A percentile compares a stretch with the other conserved stretches of the same genome.
phyloP scores from a whole-genome alignment of 2,329 filamentous ascomycete species.

The Bertia moriformis region DNA sequence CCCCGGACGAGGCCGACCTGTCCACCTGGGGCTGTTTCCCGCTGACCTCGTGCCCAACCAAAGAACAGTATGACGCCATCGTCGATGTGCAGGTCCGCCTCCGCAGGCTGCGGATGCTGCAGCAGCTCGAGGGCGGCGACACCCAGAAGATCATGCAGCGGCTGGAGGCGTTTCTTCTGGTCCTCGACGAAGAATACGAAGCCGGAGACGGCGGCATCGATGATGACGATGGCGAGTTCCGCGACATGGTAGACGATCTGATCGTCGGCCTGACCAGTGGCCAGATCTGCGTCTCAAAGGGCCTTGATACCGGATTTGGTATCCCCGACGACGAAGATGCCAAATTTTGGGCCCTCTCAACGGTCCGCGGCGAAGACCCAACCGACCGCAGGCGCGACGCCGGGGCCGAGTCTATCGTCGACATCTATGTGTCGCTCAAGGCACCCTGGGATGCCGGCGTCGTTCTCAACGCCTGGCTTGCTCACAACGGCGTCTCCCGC shows the following conservation, averaged over 20 bases:
- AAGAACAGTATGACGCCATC: slow-evolving; percentile 13
- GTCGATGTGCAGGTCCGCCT: slow-evolving; percentile 15
- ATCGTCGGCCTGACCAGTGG: slow-evolving; percentile 11
- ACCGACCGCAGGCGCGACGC: too few species aligned
- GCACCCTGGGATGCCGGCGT: slow-evolving; percentile 14
- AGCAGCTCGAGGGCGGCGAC: slow-evolving; percentile 12
- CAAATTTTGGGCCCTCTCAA: slow-evolving; percentile 18
- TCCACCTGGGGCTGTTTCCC: slow-evolving; percentile 15
- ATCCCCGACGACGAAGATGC: slow-evolving; percentile 12
- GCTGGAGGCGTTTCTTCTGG: slow-evolving; percentile 6
- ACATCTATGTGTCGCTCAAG: slow-evolving; percentile 20
- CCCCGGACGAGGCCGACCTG: slow-evolving; percentile 11
- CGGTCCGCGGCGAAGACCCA: slow-evolving; percentile 5
- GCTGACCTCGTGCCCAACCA: slow-evolving; percentile 11
- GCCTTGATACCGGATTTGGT: slow-evolving; percentile 19
- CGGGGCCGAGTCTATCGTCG: too few species aligned
- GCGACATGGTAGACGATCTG: slow-evolving; percentile 10
- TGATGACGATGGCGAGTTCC: slow-evolving; percentile 6
- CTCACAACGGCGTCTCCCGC: slow-evolving; percentile 17
- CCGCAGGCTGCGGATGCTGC: slow-evolving; percentile 14
- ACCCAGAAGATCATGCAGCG: slow-evolving; percentile 10
- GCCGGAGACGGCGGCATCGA: too few species aligned
- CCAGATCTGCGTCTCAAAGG: slow-evolving; percentile 14
- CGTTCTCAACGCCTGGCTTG: slow-evolving; percentile 20
- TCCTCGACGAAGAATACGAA: background rate